Conservation (phyloP, 768 basidiomycete species). For the Hypholoma fasciculare region DNA sequence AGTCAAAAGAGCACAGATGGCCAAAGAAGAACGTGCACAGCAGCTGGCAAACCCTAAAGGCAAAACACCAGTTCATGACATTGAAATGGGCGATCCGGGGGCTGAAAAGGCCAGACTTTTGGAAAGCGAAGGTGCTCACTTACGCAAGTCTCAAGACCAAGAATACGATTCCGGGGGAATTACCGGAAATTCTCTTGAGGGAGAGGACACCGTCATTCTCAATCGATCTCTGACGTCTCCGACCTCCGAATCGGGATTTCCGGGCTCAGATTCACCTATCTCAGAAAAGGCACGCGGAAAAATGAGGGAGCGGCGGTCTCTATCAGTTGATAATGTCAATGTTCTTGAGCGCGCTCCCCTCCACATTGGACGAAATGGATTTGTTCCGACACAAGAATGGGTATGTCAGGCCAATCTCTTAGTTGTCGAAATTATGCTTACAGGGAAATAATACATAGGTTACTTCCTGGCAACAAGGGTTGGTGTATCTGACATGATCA, state of each 20-base stretch:
- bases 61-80: constrained; percentile 34
- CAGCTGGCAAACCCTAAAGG: constrained; percentile 40
- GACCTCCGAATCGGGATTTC: constrained; percentile 32
- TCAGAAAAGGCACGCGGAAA: constrained; percentile 95
- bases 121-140: constrained; percentile 45
- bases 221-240: constrained; percentile 45
- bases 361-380: constrained; percentile 86
- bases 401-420: constrained; percentile 37
- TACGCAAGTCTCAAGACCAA: constrained; percentile 17
- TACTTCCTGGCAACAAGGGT: constrained; percentile 97
- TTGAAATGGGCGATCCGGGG: constrained; percentile 39
- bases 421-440: background rate
- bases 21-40: constrained; percentile 66
- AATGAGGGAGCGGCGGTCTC: constrained; percentile 72
- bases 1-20: constrained; percentile 70
- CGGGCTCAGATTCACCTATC: constrained; percentile 27
- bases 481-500: constrained; percentile 12
- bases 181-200: constrained; percentile 22
- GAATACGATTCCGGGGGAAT: constrained; percentile 13
- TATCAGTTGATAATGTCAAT: constrained; percentile 49
- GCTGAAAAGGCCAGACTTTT: constrained; percentile 72
- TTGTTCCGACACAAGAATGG: constrained; percentile 97
- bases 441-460: constrained; percentile 44
- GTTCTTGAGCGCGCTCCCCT: constrained; percentile 67
- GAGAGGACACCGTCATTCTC: constrained; percentile 26